Base-by-base conservation (phyloP, 345 rosid species). In the Physaria fendleri region DNA sequence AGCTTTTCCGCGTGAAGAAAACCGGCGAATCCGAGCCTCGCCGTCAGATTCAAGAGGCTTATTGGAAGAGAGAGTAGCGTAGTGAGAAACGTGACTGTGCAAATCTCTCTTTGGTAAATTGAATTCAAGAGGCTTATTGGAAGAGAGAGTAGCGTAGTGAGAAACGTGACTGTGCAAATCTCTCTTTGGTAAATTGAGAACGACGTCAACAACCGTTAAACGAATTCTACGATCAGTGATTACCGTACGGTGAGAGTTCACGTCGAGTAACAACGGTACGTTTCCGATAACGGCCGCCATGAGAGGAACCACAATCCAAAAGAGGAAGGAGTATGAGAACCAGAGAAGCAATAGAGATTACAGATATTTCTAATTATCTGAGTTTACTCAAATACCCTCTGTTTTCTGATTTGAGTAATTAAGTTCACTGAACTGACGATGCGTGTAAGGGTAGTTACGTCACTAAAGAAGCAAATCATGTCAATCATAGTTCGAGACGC, bases 261-360 rank as follows among this genome's bases (percentile, higher is more conserved):
- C 68, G 76, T 85, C 95, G 5, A 79, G 80, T 42, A 82, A 64
- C 33, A 84, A 35, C 47, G 88, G 83, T 23, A 82, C 56, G 75
- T 91, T 88, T 38, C 95, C 97, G 2, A 77, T 32, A 49, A 87
- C 87, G 44, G 80, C 81, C 34, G 93, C 93, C 95, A 87, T 87
- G 38, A 45, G 20, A 34, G 61, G 34, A 15, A 1, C 27, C 58
- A 16, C 53, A 37, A 34, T 35, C 40, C 46, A 39, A 53, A 57
- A 41, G 44, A 45, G 56, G 54, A 58, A 46, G 40, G 21, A 55
- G 22, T 4, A n/a, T n/a, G n/a, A 23, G 64, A 56, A 57, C 52
- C 25, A 60, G 64, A 54, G 46, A 28, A 42, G 42, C 65, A 42
- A 11, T 1, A 42, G 42, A 54, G 58, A 40, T 50, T 20, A 65